These are phyloP conservation scores for Annona squamosa DNA, from an alignment of 164 flowering plant genomes.

Conservation along the genomic window DNA sequence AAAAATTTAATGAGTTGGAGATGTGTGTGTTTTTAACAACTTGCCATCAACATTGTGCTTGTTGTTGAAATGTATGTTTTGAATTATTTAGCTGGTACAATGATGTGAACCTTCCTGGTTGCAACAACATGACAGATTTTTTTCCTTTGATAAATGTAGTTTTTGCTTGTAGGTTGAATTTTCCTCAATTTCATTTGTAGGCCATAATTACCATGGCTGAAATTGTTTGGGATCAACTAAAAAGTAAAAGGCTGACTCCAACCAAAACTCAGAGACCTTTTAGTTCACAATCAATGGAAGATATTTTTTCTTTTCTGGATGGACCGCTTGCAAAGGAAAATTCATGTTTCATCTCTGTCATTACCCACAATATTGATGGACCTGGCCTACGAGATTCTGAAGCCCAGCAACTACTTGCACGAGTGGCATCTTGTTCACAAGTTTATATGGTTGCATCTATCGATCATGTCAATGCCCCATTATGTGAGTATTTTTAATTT, in stretches of 20 bases:
- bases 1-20: neutral
- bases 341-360: slow-evolving; percentile 54
- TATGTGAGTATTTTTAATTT: slow-evolving; percentile 47
- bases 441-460: slow-evolving; percentile 80
- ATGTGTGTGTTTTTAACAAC: neutral
- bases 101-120: neutral
- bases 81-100: neutral
- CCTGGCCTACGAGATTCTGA: slow-evolving; percentile 86
- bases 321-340: slow-evolving; percentile 37
- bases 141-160: neutral
- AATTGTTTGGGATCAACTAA: slow-evolving; percentile 60
- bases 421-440: slow-evolving; percentile 71
- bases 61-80: neutral
- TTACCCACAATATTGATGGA: slow-evolving; percentile 90
- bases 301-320: slow-evolving; percentile 63
- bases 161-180: slow-evolving; percentile 2
- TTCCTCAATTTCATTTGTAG: slow-evolving; percentile 27
- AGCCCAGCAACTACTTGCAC: slow-evolving; percentile 74
- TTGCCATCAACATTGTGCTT: neutral
- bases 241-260: slow-evolving; percentile 30
- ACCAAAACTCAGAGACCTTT: slow-evolving; percentile 56
- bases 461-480: slow-evolving; percentile 89
- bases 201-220: slow-evolving; percentile 65
- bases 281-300: slow-evolving; percentile 68
- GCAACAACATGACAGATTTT: neutral